Evolutionary conservation across 1,284 basidiomycete species (phyloP).

Genomic region (Meripilus lineatus): DNA sequence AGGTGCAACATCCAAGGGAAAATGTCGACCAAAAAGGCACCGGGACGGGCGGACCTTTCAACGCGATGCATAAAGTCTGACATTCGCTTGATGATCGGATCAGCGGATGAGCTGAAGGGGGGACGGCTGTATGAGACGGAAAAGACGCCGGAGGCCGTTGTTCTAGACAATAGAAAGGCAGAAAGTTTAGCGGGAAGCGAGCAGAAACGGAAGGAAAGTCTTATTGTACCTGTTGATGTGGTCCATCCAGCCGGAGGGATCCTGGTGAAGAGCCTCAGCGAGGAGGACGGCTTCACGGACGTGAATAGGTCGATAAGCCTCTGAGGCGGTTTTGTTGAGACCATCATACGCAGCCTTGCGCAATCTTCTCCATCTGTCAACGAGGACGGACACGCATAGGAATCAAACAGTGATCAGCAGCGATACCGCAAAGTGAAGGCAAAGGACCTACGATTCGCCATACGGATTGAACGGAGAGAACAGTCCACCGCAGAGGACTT

Average conservation of each 20-base stretch:
- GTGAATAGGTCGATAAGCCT: background rate
- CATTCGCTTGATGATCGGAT: slow-evolving; percentile 5
- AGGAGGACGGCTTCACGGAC: slow-evolving; percentile 4
- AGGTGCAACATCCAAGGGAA: slow-evolving; percentile 7
- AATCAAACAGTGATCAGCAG: background rate
- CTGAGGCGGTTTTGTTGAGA: background rate
- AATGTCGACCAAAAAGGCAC: slow-evolving; percentile 8
- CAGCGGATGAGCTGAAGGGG: slow-evolving; percentile 3
- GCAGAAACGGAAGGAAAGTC: background rate
- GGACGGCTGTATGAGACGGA: slow-evolving; percentile 5
- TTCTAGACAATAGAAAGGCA: background rate
- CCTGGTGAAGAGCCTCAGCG: slow-evolving; percentile 1
- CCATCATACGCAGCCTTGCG: slow-evolving; percentile 3
- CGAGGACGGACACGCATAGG: background rate
- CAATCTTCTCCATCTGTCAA: slow-evolving; percentile 3
- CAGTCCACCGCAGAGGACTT: slow-evolving; percentile 5
- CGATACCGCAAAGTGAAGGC: background rate
- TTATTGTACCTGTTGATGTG: slow-evolving; percentile 3
- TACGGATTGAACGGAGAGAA: slow-evolving; percentile 5
- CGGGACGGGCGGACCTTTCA: slow-evolving; percentile 6
- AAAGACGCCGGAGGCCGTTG: slow-evolving; percentile 2
- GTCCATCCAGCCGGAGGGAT: slow-evolving; percentile 1
- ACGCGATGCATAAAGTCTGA: slow-evolving; percentile 5
- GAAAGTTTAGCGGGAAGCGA: background rate
- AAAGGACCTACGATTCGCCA: slow-evolving; percentile 4